Conservation (phyloP, 371 early-diverging fungal genomes). For the Saksenaea vasiformis region DNA sequence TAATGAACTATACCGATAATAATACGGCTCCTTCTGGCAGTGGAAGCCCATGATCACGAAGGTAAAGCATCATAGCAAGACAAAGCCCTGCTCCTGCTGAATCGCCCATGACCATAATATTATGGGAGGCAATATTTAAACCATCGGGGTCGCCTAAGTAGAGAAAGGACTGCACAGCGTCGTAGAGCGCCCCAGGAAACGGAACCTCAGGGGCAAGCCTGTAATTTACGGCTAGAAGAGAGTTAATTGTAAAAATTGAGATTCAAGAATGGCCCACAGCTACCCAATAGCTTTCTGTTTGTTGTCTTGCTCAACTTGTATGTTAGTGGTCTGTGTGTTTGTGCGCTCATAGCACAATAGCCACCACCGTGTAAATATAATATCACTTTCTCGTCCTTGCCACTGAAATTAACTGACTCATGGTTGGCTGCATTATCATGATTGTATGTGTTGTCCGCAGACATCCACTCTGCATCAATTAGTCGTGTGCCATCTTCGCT, state of each 20-base stretch:
- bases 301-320: conserved; percentile 56
- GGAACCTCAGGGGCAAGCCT: conserved; percentile 76
- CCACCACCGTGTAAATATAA: conserved; percentile 73
- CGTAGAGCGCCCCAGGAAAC: conserved; percentile 82
- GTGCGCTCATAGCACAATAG: conserved; percentile 62
- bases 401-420: not conserved
- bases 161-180: conserved; percentile 71
- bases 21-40: conserved; percentile 44
- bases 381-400: conserved; percentile 45
- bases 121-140: not conserved
- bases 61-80: conserved; percentile 49
- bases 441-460: conserved; percentile 27
- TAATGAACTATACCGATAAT: conserved; percentile 25
- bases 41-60: conserved; percentile 54
- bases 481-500: conserved; percentile 23
- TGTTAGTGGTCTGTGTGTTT: conserved; percentile 59
- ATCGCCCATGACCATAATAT: conserved; percentile 7
- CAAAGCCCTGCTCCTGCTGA: conserved; percentile 28
- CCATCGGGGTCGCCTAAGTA: conserved; percentile 60
- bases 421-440: conserved; percentile 3
- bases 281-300: conserved; percentile 53
- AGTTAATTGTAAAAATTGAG: too few relatives aligned
- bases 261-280: not conserved
- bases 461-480: conserved; percentile 41
- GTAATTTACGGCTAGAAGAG: conserved; percentile 68